Conservation (phyloP, 2,329 filamentous ascomycete genomes). For the Rhynchosporium graminicola region DNA sequence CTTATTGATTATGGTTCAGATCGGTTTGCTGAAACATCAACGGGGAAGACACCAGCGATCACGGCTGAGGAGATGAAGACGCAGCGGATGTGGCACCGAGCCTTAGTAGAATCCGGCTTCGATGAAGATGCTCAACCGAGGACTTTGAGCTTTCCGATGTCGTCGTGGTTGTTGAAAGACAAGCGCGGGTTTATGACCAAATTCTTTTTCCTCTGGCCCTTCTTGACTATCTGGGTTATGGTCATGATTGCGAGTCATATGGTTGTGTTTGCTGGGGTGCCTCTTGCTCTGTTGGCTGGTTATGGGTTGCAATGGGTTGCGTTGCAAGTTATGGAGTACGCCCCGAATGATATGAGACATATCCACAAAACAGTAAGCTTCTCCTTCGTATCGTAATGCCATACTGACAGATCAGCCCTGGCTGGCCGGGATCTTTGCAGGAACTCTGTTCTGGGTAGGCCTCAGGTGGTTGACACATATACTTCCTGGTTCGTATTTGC, state of each 20-base stretch:
- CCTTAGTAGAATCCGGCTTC: conserved; percentile 82
- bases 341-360: conserved; percentile 82
- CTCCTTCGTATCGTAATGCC: background rate
- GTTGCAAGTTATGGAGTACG: conserved; percentile 76
- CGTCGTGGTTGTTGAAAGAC: conserved; percentile 74
- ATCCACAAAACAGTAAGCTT: conserved; percentile 80
- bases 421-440: conserved; percentile 90
- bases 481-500: conserved; percentile 60
- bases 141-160: conserved; percentile 68
- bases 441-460: conserved; percentile 77
- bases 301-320: conserved; percentile 77
- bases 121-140: conserved; percentile 74
- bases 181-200: conserved; percentile 75
- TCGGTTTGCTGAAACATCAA: conserved; percentile 83
- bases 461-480: conserved; percentile 74
- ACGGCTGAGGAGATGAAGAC: conserved; percentile 93
- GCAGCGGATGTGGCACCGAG: conserved; percentile 75
- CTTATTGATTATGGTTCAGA: conserved; percentile 94
- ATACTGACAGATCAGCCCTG: conserved; percentile 65
- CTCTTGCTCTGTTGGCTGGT: conserved; percentile 63
- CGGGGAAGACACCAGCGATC: conserved; percentile 84
- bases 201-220: conserved; percentile 90
- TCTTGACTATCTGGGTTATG: conserved; percentile 70
- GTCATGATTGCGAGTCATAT: conserved; percentile 73
- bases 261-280: conserved; percentile 75